Conservation (phyloP, 208 protist genomes). For the Tritrichomonas foetus region DNA sequence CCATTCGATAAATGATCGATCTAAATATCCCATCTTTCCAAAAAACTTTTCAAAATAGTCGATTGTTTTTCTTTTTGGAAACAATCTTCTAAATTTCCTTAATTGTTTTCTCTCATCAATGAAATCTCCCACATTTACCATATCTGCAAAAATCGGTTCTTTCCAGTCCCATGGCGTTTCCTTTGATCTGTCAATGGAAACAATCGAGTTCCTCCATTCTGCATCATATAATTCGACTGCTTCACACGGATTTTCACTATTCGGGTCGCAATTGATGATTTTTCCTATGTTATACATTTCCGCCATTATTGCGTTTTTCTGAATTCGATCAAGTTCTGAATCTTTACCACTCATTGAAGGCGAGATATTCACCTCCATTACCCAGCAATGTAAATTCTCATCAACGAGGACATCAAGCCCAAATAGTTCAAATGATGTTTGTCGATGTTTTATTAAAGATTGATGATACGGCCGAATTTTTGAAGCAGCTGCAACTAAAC, state of each 20-base stretch:
- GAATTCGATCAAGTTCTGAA: conserved; percentile 44
- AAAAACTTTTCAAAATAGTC: background rate
- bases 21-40: background rate
- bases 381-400: conserved; percentile 30
- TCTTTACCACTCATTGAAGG: conserved; percentile 41
- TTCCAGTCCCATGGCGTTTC: background rate
- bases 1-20: background rate
- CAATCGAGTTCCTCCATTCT: background rate
- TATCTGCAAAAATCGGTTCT: background rate
- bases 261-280: background rate
- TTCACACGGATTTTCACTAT: background rate
- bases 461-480: background rate
- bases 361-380: conserved; percentile 52
- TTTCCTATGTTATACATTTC: background rate
- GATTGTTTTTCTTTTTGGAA: background rate
- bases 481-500: background rate
- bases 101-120: background rate
- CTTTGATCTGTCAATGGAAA: background rate
- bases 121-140: background rate
- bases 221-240: background rate
- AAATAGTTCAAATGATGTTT: conserved; percentile 48
- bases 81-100: background rate
- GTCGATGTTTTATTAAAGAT: background rate
- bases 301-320: background rate
- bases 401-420: conserved; percentile 54